Evolutionary conservation across 1,284 basidiomycete species (phyloP).

Genomic region (Trametes versicolor): DNA sequence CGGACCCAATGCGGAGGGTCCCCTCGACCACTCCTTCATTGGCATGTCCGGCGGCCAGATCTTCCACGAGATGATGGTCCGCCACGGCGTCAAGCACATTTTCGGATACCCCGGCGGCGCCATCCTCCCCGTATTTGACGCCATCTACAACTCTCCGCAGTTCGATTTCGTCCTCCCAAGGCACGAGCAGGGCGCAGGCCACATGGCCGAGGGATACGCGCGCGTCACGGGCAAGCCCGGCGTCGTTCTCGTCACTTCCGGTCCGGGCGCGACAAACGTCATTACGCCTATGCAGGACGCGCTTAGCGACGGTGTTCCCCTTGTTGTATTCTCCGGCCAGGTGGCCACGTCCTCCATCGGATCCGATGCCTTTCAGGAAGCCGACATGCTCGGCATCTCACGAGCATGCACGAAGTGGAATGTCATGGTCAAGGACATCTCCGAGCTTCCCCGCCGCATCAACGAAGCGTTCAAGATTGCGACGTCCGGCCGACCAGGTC

Average conservation of each 20-base stretch:
- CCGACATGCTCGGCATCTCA: constrained; percentile 96
- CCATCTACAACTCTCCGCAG: constrained; percentile 96
- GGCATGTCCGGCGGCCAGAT: constrained; percentile 97
- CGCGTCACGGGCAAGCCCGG: constrained; percentile 98
- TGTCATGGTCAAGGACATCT: constrained; percentile 98
- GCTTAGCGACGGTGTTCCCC: constrained; percentile 92
- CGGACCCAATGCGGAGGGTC: constrained; percentile 57
- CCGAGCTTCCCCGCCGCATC: constrained; percentile 94
- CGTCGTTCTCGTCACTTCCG: constrained; percentile 97
- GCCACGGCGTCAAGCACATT: constrained; percentile 95
- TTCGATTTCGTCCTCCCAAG: constrained; percentile 97
- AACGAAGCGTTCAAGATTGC: constrained; percentile 99
- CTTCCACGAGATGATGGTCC: constrained; percentile 99
- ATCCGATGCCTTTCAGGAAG: constrained; percentile 98
- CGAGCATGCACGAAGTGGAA: constrained; percentile 99
- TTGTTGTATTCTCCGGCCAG: constrained; percentile 97
- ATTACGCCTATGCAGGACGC: constrained; percentile 99
- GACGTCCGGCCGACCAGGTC: constrained; percentile 94
- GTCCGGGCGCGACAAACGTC: constrained; percentile 98
- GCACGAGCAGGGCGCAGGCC: constrained; percentile 98
- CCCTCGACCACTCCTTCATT: constrained; percentile 84
- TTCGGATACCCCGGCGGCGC: constrained; percentile 99
- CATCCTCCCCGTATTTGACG: constrained; percentile 98
- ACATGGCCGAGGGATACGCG: constrained; percentile 99
- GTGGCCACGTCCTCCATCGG: constrained; percentile 98